Evolutionary conservation across 2,329 filamentous ascomycete species (phyloP).

Genomic region (Cephalotrichum gorgonifer): DNA sequence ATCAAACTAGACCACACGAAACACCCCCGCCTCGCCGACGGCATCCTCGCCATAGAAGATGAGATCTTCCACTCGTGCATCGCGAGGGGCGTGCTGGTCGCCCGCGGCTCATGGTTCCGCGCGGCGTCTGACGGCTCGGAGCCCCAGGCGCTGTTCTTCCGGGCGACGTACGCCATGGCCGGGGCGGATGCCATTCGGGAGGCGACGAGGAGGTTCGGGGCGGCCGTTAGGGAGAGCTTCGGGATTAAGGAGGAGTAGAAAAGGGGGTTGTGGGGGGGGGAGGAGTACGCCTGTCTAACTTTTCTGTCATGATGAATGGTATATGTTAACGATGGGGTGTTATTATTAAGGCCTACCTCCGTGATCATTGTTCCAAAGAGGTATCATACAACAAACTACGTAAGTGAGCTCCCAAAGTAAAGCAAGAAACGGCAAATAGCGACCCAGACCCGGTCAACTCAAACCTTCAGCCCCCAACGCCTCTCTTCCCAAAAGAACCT

Average conservation of each 20-base stretch:
- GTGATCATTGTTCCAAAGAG: too few relatives aligned
- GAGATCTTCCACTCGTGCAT: conserved; percentile 74
- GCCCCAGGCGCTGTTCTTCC: conserved; percentile 62
- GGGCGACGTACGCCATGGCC: conserved; percentile 81
- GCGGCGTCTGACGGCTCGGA: conserved; percentile 40
- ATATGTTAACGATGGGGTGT: too few relatives aligned
- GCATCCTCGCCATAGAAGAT: conserved; percentile 65
- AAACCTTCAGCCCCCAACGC: too few relatives aligned
- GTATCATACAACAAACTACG: too few relatives aligned
- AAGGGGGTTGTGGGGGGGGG: too few relatives aligned
- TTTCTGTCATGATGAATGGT: too few relatives aligned
- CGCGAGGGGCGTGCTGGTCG: conserved; percentile 67
- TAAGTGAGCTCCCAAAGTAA: too few relatives aligned
- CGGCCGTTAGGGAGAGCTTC: conserved; percentile 55
- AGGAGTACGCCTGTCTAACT: too few relatives aligned
- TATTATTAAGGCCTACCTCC: too few relatives aligned
- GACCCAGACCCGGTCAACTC: too few relatives aligned
- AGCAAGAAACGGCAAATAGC: too few relatives aligned
- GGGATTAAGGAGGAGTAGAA: conserved; percentile 12
- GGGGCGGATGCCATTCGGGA: conserved; percentile 58
- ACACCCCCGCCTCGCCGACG: conserved; percentile 49
- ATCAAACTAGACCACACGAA: conserved; percentile 54
- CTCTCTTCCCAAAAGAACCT: too few relatives aligned
- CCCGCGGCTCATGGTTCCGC: conserved; percentile 83
- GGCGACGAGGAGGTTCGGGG: conserved; percentile 66